Base-by-base conservation (phyloP, 768 basidiomycete genomes). In the Mycena floridula region DNA sequence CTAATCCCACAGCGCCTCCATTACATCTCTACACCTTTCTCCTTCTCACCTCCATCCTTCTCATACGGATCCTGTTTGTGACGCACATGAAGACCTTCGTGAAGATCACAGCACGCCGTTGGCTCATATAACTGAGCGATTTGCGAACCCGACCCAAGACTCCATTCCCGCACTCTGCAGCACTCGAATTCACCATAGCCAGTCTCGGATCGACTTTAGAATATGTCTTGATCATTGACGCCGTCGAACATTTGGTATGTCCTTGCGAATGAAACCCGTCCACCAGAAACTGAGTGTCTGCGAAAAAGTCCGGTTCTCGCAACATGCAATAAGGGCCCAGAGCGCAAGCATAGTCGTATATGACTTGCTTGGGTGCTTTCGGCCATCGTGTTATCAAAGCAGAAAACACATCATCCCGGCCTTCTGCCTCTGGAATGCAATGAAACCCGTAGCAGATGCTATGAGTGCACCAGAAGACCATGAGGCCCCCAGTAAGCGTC, bases 331-430 rank as follows among this genome's bases (percentile, higher is more conserved):
- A 57, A 13, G 55, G 47, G 2, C 49, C 54, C 3, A 57, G 49
- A 9, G 51, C 58, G 36, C 60, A 62, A 2, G 54, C 57, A 44
- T 57, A 62, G 35, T 61, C 57, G 37, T 62, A 62, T 8, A 62
- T 46, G 12, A 67, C 44, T 5, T 48, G 38, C 20, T 55, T 50
- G 5, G 62, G 65, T 0, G 63, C 56, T 18, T 24, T 55, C 8
- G 48, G 35, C 59, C 60, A 68, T 2, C 51, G 50, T 1, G 66
- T 69, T 12, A 65, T 50, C 2, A 69, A 50, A 1, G 69, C 66
- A 2, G 61, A 67, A 44, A 70, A 70, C 0, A 68, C 63, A 50
- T 69, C 62, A 44, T 70, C 67, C 1, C 61, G 36, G 4, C 67
- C 66, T 48, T 69, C 67, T 1, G 54, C 59, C 9, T 49, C 36